These are phyloP conservation scores for Phytopythium ostracodes DNA, from an alignment of 352 stramenopile species.

Conservation along the genomic window DNA sequence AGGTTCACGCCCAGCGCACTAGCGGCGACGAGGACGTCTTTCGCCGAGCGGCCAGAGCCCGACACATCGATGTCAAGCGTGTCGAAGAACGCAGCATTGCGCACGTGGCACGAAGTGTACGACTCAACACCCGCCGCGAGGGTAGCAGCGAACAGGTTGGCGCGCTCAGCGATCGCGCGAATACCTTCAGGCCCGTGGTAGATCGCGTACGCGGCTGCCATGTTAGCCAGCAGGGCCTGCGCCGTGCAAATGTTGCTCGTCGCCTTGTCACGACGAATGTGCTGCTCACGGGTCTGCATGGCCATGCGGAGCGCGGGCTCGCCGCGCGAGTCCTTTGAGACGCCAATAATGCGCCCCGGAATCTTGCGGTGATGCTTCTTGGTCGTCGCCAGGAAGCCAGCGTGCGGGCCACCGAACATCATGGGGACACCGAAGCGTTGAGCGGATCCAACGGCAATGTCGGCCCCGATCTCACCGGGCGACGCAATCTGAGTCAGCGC, in stretches of 20 bases:
- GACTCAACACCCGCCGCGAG: constrained; percentile 89
- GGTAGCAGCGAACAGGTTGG: constrained; percentile 91
- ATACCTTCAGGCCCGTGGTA: constrained; percentile 98
- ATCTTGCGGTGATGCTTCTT: constrained; percentile 97
- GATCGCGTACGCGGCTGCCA: constrained; percentile 97
- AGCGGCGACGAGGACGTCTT: constrained; percentile 69
- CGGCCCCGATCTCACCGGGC: constrained; percentile 93
- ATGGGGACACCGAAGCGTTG: constrained; percentile 99
- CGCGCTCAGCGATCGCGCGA: constrained; percentile 88
- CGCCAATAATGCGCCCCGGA: constrained; percentile 98
- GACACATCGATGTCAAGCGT: constrained; percentile 93
- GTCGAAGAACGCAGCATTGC: constrained; percentile 93
- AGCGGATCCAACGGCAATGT: constrained; percentile 97
- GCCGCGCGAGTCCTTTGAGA: constrained; percentile 95
- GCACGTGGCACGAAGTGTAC: constrained; percentile 51
- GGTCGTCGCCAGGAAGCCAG: constrained; percentile 96
- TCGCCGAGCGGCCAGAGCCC: constrained; percentile 68
- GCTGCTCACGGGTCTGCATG: constrained; percentile 99
- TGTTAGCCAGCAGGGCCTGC: constrained; percentile 98
- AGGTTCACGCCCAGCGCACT: constrained; percentile 82
- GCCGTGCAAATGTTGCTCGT: constrained; percentile 99
- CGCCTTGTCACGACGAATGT: constrained; percentile 99
- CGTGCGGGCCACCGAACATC: constrained; percentile 98
- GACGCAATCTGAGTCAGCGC: constrained; percentile 93
- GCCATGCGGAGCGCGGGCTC: constrained; percentile 97